Evolutionary conservation across 352 stramenopile species (phyloP), one percentile per base, ranked within the genome.

Genomic region (Thalassiosira hispida): DNA sequence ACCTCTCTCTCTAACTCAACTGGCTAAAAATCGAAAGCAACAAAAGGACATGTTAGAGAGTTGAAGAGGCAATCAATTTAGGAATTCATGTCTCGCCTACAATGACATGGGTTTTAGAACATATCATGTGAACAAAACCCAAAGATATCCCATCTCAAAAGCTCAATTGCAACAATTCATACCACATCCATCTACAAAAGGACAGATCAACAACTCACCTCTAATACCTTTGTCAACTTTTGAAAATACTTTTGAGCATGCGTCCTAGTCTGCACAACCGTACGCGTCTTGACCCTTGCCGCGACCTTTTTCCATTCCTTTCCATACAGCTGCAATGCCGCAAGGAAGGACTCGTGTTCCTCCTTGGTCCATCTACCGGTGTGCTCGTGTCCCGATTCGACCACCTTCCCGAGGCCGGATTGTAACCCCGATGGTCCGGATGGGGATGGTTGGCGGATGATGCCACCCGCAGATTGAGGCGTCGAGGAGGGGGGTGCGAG

Each of bases 231-330:
- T 60, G 88, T 62, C 33, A 95, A 75, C 69, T 96, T 96, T 52
- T 95, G 90, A 86, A 96, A 96, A 82, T 98, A 98, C 73, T 98
- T 98, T 81, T 99, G 97, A 1, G 96, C 97, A 82, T 99, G 97
- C 0, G 96, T 98, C 29, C 97, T 92, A 66, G 98, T 98, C 78
- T 99, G 97, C 35, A 98, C 96, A 1, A 98, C 91, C 4, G 96
- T 98, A 51, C 97, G 92, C n/a, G 97, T 98, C 85, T 98, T 97
- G 60, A 99, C 98, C 27, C 84, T 73, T 18, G 89, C 84, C 0
- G 89, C 89, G n/a, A 94, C 85, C 81, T 97, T 98, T 81, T 98
- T 99, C 97, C 97, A 99, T 81, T 99, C 95, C 46, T 97, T 96
- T 4, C 97, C 97, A 77, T 98, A 98, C 20, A 96, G 79, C 51